Conservation (phyloP, 495 filamentous ascomycete species). For the Penicillium pancosmium region DNA sequence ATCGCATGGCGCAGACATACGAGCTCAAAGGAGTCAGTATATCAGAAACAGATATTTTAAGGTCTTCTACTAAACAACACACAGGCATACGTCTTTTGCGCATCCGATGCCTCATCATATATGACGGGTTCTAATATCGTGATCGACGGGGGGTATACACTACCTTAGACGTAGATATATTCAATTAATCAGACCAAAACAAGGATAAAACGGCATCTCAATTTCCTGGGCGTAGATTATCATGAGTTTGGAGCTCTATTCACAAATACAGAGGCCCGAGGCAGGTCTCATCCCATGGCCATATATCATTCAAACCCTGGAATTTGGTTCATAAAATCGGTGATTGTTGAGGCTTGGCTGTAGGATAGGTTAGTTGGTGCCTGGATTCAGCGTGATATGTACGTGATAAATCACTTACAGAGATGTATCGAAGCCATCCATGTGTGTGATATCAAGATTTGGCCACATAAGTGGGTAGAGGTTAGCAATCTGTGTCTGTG, state of each 20-base stretch:
- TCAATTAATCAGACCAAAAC: no score
- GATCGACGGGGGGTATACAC: slow-evolving; percentile 38
- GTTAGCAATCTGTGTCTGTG: slow-evolving; percentile 21
- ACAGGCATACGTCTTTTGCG: slow-evolving; percentile 37
- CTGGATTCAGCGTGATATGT: background rate
- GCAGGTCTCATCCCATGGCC: background rate
- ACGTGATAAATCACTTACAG: slow-evolving; percentile 8
- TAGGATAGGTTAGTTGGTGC: background rate
- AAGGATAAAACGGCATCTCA: no score
- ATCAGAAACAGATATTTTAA: background rate
- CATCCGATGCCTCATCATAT: slow-evolving; percentile 39
- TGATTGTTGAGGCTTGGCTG: slow-evolving; percentile 24
- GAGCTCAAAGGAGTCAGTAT: slow-evolving; percentile 39
- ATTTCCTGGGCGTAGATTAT: no score
- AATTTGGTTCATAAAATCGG: slow-evolving; percentile 27
- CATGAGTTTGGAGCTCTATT: no score
- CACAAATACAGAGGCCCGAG: no score
- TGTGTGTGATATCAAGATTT: slow-evolving; percentile 19
- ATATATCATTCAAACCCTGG: slow-evolving; percentile 13
- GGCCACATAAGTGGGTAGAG: slow-evolving; percentile 29
- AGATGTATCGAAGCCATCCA: slow-evolving; percentile 18
- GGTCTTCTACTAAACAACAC: background rate
- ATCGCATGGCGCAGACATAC: slow-evolving; percentile 31
- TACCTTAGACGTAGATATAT: slow-evolving; percentile 12
- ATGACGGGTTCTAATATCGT: slow-evolving; percentile 41